A percentile compares a stretch with the other conserved stretches of the same genome.
These are phyloP conservation scores for Urostyla sp. DNA, from an alignment of 73 alveolate genomes.

Conservation along the genomic window DNA sequence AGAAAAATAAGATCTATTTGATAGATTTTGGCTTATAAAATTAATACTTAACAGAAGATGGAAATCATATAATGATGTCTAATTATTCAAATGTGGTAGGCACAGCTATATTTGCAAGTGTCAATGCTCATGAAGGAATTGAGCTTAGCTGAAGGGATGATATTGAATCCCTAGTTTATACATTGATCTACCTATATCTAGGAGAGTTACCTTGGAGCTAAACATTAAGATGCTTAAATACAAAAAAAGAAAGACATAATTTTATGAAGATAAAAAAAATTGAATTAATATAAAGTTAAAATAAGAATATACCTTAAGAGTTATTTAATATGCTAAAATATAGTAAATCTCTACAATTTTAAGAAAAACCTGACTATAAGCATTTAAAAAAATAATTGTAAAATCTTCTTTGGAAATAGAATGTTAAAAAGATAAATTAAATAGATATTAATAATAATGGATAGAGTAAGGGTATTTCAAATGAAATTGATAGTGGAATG, in stretches of 20 bases:
- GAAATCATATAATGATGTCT: neutral
- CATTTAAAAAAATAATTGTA: neutral
- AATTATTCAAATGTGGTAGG: conserved; percentile 22
- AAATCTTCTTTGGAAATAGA: neutral
- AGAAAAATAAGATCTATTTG: conserved; percentile 17
- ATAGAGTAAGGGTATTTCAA: too few relatives aligned
- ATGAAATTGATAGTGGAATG: too few relatives aligned
- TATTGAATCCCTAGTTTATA: conserved; percentile 30
- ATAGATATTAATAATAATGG: conserved; percentile 6
- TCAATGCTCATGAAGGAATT: neutral
- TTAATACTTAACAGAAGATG: neutral
- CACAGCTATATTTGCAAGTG: conserved; percentile 39
- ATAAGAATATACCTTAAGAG: neutral
- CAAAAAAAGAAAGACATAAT: conserved; percentile 40
- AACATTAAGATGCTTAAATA: neutral
- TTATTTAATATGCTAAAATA: conserved; percentile 9
- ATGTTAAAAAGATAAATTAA: neutral
- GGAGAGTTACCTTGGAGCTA: conserved; percentile 43
- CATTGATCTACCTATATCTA: conserved; percentile 2
- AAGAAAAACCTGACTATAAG: conserved; percentile 7
- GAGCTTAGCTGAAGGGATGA: conserved; percentile 41
- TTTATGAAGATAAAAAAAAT: neutral
- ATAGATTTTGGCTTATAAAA: conserved; percentile 42
- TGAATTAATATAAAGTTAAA: neutral
- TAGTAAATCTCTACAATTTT: neutral